Conservation (phyloP, 2,329 filamentous ascomycete species). For the Ceratocystis colombiana region DNA sequence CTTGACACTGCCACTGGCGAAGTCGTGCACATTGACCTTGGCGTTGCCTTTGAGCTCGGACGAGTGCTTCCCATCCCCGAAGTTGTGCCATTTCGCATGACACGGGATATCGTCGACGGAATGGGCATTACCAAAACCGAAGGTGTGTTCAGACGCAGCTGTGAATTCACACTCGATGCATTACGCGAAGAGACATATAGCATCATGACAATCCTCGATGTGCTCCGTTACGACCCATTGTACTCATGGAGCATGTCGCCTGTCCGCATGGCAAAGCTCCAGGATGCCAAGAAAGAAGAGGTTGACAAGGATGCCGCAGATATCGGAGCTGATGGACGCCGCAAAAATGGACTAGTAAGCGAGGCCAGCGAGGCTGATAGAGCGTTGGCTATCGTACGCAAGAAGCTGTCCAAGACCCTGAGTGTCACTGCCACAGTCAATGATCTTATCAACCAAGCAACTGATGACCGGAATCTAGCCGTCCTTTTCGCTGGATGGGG, state of each 20-base stretch:
- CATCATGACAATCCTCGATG: constrained; percentile 97
- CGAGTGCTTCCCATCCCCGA: constrained; percentile 92
- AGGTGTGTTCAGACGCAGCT: constrained; percentile 93
- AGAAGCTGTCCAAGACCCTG: constrained; percentile 88
- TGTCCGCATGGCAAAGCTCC: constrained; percentile 52
- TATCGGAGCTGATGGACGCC: constrained; percentile 22
- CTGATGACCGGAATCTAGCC: constrained; percentile 83
- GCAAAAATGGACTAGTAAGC: constrained; percentile 32
- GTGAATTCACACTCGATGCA: constrained; percentile 92
- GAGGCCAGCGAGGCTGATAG: constrained; percentile 71
- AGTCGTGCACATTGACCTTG: constrained; percentile 92
- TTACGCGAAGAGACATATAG: constrained; percentile 90
- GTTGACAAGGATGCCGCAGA: constrained; percentile 29
- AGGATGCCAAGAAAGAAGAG: constrained; percentile 37
- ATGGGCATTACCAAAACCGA: constrained; percentile 95
- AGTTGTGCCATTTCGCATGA: constrained; percentile 88
- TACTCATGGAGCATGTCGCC: constrained; percentile 90
- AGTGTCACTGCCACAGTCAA: constrained; percentile 95
- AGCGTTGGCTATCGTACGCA: constrained; percentile 83
- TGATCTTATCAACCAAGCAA: constrained; percentile 90
- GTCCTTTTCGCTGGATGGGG: constrained; percentile 64
- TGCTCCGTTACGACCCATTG: constrained; percentile 92
- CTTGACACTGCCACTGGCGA: constrained; percentile 84
- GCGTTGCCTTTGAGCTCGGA: constrained; percentile 93
- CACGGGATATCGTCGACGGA: constrained; percentile 87